Conservation (phyloP, 345 rosid species). For the Lumnitzera littorea region DNA sequence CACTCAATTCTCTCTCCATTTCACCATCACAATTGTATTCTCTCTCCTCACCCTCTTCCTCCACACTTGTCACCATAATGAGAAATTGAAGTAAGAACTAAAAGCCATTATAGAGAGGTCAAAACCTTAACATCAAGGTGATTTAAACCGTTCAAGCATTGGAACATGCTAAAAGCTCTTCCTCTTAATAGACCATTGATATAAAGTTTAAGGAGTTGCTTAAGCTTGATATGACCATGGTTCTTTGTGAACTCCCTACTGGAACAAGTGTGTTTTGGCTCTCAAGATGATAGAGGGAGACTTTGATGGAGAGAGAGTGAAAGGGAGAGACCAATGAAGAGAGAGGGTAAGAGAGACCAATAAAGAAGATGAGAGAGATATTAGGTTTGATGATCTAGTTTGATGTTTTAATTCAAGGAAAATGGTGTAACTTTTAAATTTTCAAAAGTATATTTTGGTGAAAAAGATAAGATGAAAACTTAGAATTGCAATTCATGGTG, state of each 20-base stretch:
- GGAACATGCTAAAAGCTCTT: constrained; percentile 46
- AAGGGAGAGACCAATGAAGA: too few relatives aligned
- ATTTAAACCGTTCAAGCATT: constrained; percentile 69
- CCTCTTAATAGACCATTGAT: constrained; percentile 28
- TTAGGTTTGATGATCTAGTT: too few relatives aligned
- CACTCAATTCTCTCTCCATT: background rate
- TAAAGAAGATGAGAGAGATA: too few relatives aligned
- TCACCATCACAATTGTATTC: background rate
- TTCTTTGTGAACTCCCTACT: constrained; percentile 70
- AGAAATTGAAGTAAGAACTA: constrained; percentile 65
- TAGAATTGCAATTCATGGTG: too few relatives aligned
- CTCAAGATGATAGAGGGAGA: constrained; percentile 32
- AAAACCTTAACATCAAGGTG: constrained; percentile 76
- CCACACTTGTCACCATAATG: constrained; percentile 16
- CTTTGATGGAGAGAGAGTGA: too few relatives aligned
- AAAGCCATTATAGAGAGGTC: constrained; percentile 67
- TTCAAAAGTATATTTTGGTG: too few relatives aligned
- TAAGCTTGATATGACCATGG: constrained; percentile 77
- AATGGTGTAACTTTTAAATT: too few relatives aligned
- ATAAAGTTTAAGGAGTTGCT: constrained; percentile 54
- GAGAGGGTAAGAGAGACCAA: too few relatives aligned
- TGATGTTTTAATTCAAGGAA: too few relatives aligned
- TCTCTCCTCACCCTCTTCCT: background rate
- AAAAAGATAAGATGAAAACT: too few relatives aligned
- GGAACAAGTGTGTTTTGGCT: constrained; percentile 51